Conservation (phyloP, 805 yeast genomes). For the Sungouiozyma intestinalis region DNA sequence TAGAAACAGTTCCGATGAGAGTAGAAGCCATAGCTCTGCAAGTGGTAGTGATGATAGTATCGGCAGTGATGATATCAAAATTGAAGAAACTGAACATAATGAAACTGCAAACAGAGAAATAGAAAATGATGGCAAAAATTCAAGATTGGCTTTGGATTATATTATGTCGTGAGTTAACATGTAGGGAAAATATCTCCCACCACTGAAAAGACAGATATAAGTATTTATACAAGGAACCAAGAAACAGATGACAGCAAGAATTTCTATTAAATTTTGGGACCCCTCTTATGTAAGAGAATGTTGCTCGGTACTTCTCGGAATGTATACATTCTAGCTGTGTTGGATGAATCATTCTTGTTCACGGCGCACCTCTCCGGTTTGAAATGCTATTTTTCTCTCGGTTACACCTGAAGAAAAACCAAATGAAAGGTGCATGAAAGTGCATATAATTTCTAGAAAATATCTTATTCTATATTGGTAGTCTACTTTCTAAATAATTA, state of each 20-base stretch:
- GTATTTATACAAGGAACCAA: no score
- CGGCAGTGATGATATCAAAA: not conserved
- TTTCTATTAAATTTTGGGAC: not conserved
- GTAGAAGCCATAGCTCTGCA: not conserved
- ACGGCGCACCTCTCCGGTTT: no score
- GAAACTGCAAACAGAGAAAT: not conserved
- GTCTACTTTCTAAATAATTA: no score
- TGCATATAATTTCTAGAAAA: no score
- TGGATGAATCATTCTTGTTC: no score
- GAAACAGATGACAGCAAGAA: no score
- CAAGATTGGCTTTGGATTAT: constrained; percentile 4
- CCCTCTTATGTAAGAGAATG: not conserved
- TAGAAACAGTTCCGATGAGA: not conserved
- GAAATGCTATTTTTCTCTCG: no score
- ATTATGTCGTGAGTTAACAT: constrained; percentile 3
- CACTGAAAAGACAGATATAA: no score
- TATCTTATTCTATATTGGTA: no score
- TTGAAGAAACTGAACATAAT: not conserved
- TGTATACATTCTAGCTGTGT: not conserved
- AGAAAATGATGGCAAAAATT: not conserved
- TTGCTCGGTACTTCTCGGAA: not conserved
- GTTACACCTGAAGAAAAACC: no score
- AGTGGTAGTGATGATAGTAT: not conserved
- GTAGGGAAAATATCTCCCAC: no score
- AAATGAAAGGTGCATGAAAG: no score